Conservation (phyloP, 2,329 filamentous ascomycete species). For the Aureobasidium subglaciale region DNA sequence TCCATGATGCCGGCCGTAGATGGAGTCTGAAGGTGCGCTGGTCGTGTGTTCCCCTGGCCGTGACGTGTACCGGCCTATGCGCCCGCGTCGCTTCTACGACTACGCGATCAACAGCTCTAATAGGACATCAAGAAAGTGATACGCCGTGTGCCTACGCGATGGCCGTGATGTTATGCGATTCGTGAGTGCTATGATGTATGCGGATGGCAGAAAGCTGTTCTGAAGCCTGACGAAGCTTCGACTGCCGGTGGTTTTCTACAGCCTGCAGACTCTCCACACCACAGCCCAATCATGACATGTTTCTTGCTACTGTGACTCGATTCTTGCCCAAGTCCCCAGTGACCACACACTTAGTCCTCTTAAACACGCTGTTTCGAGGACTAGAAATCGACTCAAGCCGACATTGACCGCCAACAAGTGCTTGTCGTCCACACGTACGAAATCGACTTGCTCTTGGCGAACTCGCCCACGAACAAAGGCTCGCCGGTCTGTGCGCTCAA, state of each 20-base stretch:
- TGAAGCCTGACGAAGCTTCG: neutral
- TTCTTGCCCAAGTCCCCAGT: no score
- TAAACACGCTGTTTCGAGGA: no score
- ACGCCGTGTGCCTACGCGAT: neutral
- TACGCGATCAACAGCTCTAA: neutral
- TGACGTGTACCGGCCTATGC: neutral
- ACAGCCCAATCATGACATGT: neutral
- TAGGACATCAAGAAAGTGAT: neutral
- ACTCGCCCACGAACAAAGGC: no score
- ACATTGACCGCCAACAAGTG: no score
- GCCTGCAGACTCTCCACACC: neutral
- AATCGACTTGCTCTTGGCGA: no score
- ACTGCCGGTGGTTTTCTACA: neutral
- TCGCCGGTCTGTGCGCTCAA: no score
- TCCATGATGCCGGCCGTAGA: constrained; percentile 23
- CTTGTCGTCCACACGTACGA: no score
- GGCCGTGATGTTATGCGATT: neutral
- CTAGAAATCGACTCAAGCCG: no score
- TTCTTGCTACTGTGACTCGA: no score
- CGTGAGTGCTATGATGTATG: neutral
- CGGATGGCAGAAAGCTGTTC: constrained; percentile 3
- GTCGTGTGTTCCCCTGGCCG: neutral
- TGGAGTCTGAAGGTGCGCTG: no score
- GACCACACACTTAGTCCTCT: no score
- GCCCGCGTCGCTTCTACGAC: neutral